Evolutionary conservation across 1,139 yeast genomes (phyloP).

Genomic region (Suhomyces choctaworum): DNA sequence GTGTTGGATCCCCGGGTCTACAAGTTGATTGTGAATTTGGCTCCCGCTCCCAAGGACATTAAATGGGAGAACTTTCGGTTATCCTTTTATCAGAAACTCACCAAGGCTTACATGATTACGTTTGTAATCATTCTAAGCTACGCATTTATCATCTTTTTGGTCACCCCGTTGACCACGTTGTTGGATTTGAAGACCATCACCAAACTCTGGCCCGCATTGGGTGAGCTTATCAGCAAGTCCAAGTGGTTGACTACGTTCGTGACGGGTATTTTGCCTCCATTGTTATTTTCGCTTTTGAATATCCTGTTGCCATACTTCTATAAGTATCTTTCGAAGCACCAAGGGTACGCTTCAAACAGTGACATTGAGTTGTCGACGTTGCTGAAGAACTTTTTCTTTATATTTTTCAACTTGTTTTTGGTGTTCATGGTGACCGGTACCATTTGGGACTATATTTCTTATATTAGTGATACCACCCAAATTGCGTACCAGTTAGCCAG

Average conservation of each 20-base stretch:
- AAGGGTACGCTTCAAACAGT: constrained; percentile 77
- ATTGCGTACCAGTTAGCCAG: constrained; percentile 78
- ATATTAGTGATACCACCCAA: constrained; percentile 70
- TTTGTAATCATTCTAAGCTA: constrained; percentile 61
- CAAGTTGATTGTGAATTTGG: constrained; percentile 65
- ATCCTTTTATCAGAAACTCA: constrained; percentile 53
- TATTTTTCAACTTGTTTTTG: constrained; percentile 79
- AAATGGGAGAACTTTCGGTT: constrained; percentile 73
- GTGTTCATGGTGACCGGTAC: constrained; percentile 84
- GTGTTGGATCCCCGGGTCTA: constrained; percentile 76
- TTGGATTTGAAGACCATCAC: constrained; percentile 69
- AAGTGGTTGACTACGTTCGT: constrained; percentile 72
- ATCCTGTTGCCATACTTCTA: constrained; percentile 74
- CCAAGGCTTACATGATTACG: constrained; percentile 62
- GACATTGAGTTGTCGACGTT: constrained; percentile 80
- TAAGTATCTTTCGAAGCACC: constrained; percentile 64
- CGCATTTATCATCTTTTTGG: constrained; percentile 66
- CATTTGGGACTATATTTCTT: constrained; percentile 61
- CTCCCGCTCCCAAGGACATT: constrained; percentile 82
- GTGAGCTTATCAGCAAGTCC: constrained; percentile 55
- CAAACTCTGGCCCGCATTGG: constrained; percentile 73
- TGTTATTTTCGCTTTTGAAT: constrained; percentile 66
- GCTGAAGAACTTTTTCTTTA: constrained; percentile 79
- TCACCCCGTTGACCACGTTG: constrained; percentile 71
- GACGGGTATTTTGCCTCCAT: constrained; percentile 54